phyloP scores from a whole-genome alignment of 2,329 filamentous ascomycete genomes.

The Blastomyces percursus region DNA sequence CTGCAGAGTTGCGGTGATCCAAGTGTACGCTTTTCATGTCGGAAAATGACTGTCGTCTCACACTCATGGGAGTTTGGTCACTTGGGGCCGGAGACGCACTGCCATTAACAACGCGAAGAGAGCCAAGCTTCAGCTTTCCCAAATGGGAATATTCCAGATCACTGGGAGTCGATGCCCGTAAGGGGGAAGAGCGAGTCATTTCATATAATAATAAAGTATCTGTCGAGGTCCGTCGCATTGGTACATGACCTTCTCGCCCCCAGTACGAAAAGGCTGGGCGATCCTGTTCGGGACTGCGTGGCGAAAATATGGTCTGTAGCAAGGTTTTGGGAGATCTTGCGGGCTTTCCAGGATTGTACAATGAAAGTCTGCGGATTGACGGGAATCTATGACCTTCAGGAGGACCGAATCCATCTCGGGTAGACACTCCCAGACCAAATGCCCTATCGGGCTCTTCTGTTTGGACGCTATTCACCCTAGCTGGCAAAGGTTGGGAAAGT shows the following conservation, averaged over 20 bases:
- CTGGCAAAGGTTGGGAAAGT: neutral
- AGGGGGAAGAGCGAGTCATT: constrained; percentile 8
- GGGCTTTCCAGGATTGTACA: constrained; percentile 17
- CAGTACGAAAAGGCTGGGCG: constrained; percentile 13
- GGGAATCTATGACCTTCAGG: constrained; percentile 24
- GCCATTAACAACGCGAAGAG: constrained; percentile 31
- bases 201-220: constrained; percentile 12
- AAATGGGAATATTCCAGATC: constrained; percentile 30
- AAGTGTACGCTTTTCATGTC: constrained; percentile 4
- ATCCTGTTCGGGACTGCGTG: constrained; percentile 27
- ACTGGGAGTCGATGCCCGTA: constrained; percentile 20
- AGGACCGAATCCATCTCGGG: neutral
- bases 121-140: constrained; percentile 31
- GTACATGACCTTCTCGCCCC: constrained; percentile 12
- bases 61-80: constrained; percentile 15
- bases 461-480: neutral
- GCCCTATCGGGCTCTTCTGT: neutral
- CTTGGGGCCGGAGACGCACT: constrained; percentile 30
- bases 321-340: neutral
- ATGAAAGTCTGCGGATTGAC: constrained; percentile 28
- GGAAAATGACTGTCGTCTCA: constrained; percentile 3
- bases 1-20: neutral
- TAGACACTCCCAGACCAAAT: neutral
- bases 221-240: neutral
- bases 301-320: constrained; percentile 10